A percentile compares a stretch with the other conserved stretches of the same genome.
Evolutionary conservation across 1,284 basidiomycete genomes (phyloP).

Genomic region (Cutaneotrichosporon spelunceum): DNA sequence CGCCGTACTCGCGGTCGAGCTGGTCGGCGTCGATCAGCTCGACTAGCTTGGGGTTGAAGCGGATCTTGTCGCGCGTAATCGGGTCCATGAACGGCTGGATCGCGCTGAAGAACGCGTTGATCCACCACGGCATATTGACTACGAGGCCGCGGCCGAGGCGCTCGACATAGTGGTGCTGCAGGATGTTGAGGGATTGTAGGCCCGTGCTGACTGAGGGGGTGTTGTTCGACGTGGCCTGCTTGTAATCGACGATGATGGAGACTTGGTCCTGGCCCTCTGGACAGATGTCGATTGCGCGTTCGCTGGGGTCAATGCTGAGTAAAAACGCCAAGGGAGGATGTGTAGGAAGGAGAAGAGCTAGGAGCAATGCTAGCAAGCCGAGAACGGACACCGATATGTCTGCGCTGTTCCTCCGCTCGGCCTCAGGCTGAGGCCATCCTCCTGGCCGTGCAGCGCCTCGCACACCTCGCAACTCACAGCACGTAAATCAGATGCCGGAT

Average conservation of each 20-base stretch:
- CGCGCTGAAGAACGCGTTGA: constrained; percentile 82
- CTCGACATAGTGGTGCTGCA: constrained; percentile 89
- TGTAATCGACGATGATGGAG: constrained; percentile 79
- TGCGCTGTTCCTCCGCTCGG: no score
- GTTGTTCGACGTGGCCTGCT: constrained; percentile 69
- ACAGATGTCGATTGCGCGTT: constrained; percentile 81
- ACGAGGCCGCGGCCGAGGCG: constrained; percentile 75
- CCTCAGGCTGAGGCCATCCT: no score
- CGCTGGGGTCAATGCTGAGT: constrained; percentile 56
- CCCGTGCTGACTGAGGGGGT: constrained; percentile 76
- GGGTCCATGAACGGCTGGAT: constrained; percentile 86
- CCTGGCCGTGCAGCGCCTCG: no score
- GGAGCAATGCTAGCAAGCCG: neutral
- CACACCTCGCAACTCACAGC: constrained; percentile 61
- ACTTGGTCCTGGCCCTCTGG: constrained; percentile 75
- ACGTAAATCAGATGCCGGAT: constrained; percentile 77
- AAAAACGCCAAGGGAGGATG: no score
- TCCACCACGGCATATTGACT: constrained; percentile 72
- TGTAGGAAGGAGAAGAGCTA: no score
- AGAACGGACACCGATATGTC: no score
- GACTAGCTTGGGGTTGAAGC: constrained; percentile 76
- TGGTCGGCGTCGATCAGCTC: constrained; percentile 72
- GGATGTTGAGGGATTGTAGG: constrained; percentile 72
- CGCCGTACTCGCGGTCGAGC: constrained; percentile 78
- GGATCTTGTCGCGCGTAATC: constrained; percentile 86